Base-by-base conservation (phyloP, 495 filamentous ascomycete genomes). In the Penicillium pancosmium region DNA sequence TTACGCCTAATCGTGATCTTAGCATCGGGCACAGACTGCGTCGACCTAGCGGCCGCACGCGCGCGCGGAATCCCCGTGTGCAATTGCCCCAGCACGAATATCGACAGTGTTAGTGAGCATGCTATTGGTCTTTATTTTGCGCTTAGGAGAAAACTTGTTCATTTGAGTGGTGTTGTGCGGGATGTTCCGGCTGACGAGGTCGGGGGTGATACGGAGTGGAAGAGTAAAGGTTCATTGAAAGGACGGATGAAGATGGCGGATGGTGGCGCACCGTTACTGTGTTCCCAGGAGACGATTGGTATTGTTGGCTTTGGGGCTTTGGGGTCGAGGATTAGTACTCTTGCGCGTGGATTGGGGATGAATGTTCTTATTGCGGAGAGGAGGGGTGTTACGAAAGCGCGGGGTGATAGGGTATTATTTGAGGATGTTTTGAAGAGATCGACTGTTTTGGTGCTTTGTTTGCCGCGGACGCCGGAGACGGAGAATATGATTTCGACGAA, bases 81-180 rank as follows among this genome's bases (percentile, higher is more conserved):
- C 48, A 79, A 82, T 66, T 76, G 74, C 1, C 82, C 81, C 12
- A 71, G 71, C 11, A 76, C 78, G 31, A 84, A 82, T 53, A 70
- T 78, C 10, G 78, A 78, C 18, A 68, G 72, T 11, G 83, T 85
- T 3, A 77, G 73, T n/a, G 83, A 85, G 62, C 82, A 85, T 63
- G 77, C 75, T 0, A 64, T 85, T 23, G 74, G 72, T 12, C 66
- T 84, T n/a, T 86, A 83, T 58, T 86, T 83, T 61, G 76, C 80
- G 1, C 60, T 77, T 34, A 70, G 81, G 40, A 66, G 82, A 25
- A 70, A 70, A 10, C 62, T 82, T 6, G 67, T 77, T 1, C 52
- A 72, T 15, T 62, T 82, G 54, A 74, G 70, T 69, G 63, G 52
- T 43, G 40, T n/a, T 23, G 21, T 27, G 21, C 46, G 11, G 13